A percentile compares a stretch with the other conserved stretches of the same genome.
phyloP scores from a whole-genome alignment of 176 grass and related monocot genomes.

The Olyra latifolia region DNA sequence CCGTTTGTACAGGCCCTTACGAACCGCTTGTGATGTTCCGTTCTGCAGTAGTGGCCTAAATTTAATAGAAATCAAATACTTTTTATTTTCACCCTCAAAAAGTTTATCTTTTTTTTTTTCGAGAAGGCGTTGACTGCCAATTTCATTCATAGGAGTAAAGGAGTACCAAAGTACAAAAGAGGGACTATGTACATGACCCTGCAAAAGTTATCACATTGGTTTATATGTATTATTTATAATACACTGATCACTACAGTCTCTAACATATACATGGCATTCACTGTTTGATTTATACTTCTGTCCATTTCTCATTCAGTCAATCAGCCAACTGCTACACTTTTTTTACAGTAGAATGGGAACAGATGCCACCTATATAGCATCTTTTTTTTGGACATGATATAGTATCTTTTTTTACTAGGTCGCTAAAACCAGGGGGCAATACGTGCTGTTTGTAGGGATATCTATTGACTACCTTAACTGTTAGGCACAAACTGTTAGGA shows the following conservation, averaged over 20 bases:
- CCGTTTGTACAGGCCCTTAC: no score
- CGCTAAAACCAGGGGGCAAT: neutral
- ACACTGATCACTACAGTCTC: neutral
- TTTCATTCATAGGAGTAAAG: no score
- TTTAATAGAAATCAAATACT: neutral
- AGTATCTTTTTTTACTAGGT: neutral
- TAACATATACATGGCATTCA: neutral
- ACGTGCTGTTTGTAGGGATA: constrained; percentile 1
- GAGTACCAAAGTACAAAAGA: no score
- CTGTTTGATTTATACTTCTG: neutral
- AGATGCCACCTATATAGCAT: neutral
- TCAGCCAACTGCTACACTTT: neutral
- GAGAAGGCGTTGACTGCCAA: no score
- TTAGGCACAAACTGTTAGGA: constrained; percentile 12
- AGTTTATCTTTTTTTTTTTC: no score
- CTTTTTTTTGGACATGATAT: no score
- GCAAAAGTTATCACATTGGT: no score
- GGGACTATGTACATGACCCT: no score
- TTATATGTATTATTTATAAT: neutral
- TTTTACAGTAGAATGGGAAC: neutral
- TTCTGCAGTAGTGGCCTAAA: no score
- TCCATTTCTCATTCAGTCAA: neutral
- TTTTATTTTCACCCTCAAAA: neutral
- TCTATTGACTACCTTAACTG: neutral
- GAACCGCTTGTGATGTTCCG: no score